Evolutionary conservation across 345 rosid genomes (phyloP), one percentile per base, ranked within the genome.

Genomic region (Salix arbutifolia): DNA sequence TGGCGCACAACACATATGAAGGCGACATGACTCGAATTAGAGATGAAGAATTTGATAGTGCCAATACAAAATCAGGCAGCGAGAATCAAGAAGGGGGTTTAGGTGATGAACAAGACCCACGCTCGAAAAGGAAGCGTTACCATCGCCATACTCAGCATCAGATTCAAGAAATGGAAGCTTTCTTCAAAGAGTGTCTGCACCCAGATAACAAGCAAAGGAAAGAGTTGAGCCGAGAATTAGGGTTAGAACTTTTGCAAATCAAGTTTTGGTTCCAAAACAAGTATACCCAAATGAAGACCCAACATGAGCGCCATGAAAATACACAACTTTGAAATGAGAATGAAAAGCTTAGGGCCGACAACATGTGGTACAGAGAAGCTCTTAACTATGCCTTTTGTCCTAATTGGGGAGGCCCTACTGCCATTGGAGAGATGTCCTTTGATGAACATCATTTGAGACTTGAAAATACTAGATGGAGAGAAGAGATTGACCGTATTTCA

Each of bases 261-360:
- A 96, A 96, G 74, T 96, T 96, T 74, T 96, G 99, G 99, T 93
- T 95, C 89, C 99, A 95, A 80, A 93, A 95, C 87, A 95, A 95
- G 81, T 94, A 98, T 68, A 96, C 98, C 72, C 99, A 96, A 83
- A 93, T 92, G 96, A 96, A 96, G 98, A 91, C 92, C 14, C 99
- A 96, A 65, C 94, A 91, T 58, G 99, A 96, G 88, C 84, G 99
- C 5, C 86, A 88, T 13, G 97, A 92, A 60, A 96, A 96, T 84
- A 81, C 92, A 16, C 94, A 89, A 80, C 97, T 96, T 37, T 87
- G 97, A 38, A 19, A 82, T 0, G 99, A 93, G 86, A 93, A 96
- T 60, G 99, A 96, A 18, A 93, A 92, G 87, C 95, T 96, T 64
- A 78, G 94, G 81, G 89, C 88, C 14, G 99, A 96, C 52, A 93